phyloP scores from a whole-genome alignment of 768 basidiomycete genomes.

The Lactarius tabidus region DNA sequence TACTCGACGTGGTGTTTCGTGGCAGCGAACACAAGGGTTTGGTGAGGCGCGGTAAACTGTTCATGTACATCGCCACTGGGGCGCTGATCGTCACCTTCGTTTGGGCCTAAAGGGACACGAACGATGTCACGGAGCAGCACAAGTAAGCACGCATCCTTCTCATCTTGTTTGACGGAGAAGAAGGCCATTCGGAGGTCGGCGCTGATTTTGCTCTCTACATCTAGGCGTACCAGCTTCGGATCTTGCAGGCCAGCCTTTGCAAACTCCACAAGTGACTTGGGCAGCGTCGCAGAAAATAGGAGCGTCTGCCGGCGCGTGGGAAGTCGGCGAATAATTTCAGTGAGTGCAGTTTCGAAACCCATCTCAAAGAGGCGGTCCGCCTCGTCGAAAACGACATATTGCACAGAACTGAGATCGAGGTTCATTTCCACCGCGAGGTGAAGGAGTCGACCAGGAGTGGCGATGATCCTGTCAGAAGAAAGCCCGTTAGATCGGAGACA shows the following conservation, averaged over 20 bases:
- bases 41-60: constrained; percentile 68
- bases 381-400: constrained; percentile 95
- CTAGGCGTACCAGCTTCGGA: constrained; percentile 93
- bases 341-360: constrained; percentile 91
- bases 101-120: constrained; percentile 59
- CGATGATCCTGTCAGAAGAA: constrained; percentile 68
- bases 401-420: constrained; percentile 78
- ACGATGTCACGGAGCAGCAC: constrained; percentile 84
- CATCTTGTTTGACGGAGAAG: constrained; percentile 85
- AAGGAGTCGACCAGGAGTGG: constrained; percentile 95
- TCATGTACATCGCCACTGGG: constrained; percentile 33
- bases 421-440: constrained; percentile 98
- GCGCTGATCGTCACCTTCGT: constrained; percentile 32
- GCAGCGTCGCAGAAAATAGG: constrained; percentile 94
- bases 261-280: constrained; percentile 93
- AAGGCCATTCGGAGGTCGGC: constrained; percentile 92
- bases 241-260: constrained; percentile 95
- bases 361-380: constrained; percentile 98
- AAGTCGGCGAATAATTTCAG: constrained; percentile 87
- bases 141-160: constrained; percentile 91
- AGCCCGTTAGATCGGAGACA: constrained; percentile 16
- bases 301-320: constrained; percentile 86
- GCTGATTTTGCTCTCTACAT: constrained; percentile 94
- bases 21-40: constrained; percentile 91
- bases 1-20: constrained; percentile 99